Conservation (phyloP, 1,139 yeast species). For the Lodderomyces theae region DNA sequence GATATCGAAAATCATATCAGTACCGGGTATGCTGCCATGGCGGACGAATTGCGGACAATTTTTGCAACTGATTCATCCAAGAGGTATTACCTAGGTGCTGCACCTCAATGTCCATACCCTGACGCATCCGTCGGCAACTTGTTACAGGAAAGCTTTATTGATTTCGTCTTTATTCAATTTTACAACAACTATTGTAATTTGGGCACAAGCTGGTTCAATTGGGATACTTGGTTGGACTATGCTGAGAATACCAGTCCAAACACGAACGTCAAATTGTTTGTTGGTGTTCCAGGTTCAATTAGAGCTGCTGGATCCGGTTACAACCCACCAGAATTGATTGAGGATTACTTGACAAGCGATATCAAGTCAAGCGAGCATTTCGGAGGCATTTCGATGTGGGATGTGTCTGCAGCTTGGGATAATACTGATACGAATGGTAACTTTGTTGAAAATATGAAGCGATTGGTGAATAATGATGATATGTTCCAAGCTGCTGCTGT, state of each 20-base stretch:
- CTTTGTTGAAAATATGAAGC: slow-evolving; percentile 43
- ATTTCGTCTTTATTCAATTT: slow-evolving; percentile 88
- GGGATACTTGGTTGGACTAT: slow-evolving; percentile 77
- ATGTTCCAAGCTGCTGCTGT: slow-evolving; percentile 6
- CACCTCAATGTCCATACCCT: slow-evolving; percentile 95
- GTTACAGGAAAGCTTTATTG: slow-evolving; percentile 60
- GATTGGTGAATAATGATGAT: slow-evolving; percentile 14
- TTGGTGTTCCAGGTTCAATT: slow-evolving; percentile 73
- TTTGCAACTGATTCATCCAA: slow-evolving; percentile 55
- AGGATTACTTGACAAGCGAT: slow-evolving; percentile 23
- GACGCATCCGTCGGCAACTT: slow-evolving; percentile 79
- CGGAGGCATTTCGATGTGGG: slow-evolving; percentile 92
- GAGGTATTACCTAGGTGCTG: slow-evolving; percentile 78
- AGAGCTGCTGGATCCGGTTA: slow-evolving; percentile 59
- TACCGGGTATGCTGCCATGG: slow-evolving; percentile 62
- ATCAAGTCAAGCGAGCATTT: slow-evolving; percentile 48
- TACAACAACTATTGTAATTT: slow-evolving; percentile 85
- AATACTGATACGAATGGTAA: slow-evolving; percentile 49
- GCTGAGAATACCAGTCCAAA: slow-evolving; percentile 68
- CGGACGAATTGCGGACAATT: slow-evolving; percentile 54
- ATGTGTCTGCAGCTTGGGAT: slow-evolving; percentile 74
- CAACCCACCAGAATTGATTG: slow-evolving; percentile 20
- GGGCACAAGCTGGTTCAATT: slow-evolving; percentile 60
- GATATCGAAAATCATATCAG: slow-evolving; percentile 44
- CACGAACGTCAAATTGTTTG: slow-evolving; percentile 56